A percentile compares a stretch with the other conserved stretches of the same genome.
Conservation (phyloP, 257 asterid genomes). For the Solanum paucissectum region DNA sequence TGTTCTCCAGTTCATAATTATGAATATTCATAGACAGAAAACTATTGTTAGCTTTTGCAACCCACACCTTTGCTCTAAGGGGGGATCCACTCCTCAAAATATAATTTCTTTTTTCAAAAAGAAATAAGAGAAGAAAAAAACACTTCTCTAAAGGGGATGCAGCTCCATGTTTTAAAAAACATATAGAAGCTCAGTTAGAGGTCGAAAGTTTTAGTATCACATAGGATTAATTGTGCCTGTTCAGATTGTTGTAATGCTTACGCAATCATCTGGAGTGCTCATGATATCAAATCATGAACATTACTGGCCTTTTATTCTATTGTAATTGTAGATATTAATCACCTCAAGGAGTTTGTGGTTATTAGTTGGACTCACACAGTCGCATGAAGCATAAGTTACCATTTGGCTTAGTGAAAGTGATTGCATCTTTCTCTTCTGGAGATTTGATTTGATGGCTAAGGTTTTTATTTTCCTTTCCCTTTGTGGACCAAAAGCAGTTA, state of each 20-base stretch:
- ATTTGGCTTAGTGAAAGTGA: neutral
- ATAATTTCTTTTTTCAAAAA: neutral
- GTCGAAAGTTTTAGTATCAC: neutral
- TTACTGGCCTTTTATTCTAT: neutral
- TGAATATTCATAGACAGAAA: neutral
- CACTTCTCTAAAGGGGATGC: neutral
- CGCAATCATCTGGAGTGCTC: neutral
- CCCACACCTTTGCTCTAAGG: neutral
- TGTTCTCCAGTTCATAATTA: neutral
- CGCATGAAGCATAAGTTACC: neutral
- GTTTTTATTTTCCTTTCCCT: neutral
- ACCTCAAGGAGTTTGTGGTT: neutral
- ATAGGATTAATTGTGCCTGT: neutral
- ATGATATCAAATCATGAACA: neutral
- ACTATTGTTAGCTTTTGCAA: neutral
- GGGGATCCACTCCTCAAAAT: neutral
- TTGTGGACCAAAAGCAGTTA: neutral
- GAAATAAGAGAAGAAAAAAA: neutral
- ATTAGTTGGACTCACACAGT: neutral
- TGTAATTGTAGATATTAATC: neutral
- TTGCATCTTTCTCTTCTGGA: neutral
- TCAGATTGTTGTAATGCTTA: neutral
- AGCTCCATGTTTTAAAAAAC: neutral
- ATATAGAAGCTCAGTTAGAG: neutral
- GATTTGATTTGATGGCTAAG: neutral